Evolutionary conservation across 176 grass and related monocot species (phyloP).

Genomic region (Hordeum vulgare): MorexV3_pseudomolecules_assembly NC_058524.1:589304620-589305119

Average conservation of each 20-base stretch:
- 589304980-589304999: slow-evolving; percentile 27
- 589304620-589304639: background rate
- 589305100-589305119: slow-evolving; percentile 17
- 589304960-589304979: slow-evolving; percentile 32
- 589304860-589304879: too few species aligned
- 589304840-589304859: too few species aligned
- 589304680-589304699: slow-evolving; percentile 28
- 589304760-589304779: background rate
- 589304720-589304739: slow-evolving; percentile 37
- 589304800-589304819: slow-evolving; percentile 7
- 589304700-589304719: slow-evolving; percentile 21
- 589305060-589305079: slow-evolving; percentile 25
- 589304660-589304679: slow-evolving; percentile 29
- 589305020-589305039: slow-evolving; percentile 2
- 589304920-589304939: slow-evolving; percentile 21
- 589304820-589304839: slow-evolving; percentile 37
- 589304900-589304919: slow-evolving; percentile 18
- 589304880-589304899: too few species aligned
- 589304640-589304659: background rate
- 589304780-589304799: slow-evolving; percentile 15
- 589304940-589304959: slow-evolving; percentile 23
- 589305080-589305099: slow-evolving; percentile 13
- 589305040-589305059: slow-evolving; percentile 22
- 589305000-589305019: slow-evolving; percentile 14
- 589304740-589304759: slow-evolving; percentile 24